phyloP scores from a whole-genome alignment of 2,329 filamentous ascomycete species.

The Colletotrichum scovillei region DNA sequence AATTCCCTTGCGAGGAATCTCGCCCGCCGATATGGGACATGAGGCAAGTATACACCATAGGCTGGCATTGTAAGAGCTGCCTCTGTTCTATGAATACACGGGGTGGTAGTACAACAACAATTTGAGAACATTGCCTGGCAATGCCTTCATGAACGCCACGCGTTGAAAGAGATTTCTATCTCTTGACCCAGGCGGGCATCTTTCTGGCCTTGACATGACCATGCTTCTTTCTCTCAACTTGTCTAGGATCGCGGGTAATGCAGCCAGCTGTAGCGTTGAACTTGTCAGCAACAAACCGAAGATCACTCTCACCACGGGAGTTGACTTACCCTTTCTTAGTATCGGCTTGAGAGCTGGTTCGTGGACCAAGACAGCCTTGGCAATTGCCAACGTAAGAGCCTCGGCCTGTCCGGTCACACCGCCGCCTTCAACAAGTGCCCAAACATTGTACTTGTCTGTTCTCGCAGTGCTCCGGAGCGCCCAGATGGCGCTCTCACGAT shows the following conservation, averaged over 20 bases:
- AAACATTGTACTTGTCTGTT: slow-evolving; percentile 97
- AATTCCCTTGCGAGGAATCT: neutral
- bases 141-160: neutral
- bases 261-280: slow-evolving; percentile 77
- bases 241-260: slow-evolving; percentile 89
- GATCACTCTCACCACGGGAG: neutral
- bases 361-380: slow-evolving; percentile 88
- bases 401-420: slow-evolving; percentile 96
- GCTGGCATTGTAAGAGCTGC: slow-evolving; percentile 31
- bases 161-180: slow-evolving; percentile 51
- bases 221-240: slow-evolving; percentile 97
- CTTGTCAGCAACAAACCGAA: slow-evolving; percentile 52
- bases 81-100: slow-evolving; percentile 35
- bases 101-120: slow-evolving; percentile 30
- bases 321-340: slow-evolving; percentile 83
- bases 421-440: slow-evolving; percentile 85
- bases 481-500: slow-evolving; percentile 95
- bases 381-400: slow-evolving; percentile 89
- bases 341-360: slow-evolving; percentile 92
- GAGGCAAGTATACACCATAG: slow-evolving; percentile 24
- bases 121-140: neutral
- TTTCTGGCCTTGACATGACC: slow-evolving; percentile 97
- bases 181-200: slow-evolving; percentile 98
- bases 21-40: neutral
- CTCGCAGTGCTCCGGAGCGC: slow-evolving; percentile 84